Evolutionary conservation across 2,329 filamentous ascomycete genomes (phyloP).

Genomic region (Emergomyces pasteurianus): DNA sequence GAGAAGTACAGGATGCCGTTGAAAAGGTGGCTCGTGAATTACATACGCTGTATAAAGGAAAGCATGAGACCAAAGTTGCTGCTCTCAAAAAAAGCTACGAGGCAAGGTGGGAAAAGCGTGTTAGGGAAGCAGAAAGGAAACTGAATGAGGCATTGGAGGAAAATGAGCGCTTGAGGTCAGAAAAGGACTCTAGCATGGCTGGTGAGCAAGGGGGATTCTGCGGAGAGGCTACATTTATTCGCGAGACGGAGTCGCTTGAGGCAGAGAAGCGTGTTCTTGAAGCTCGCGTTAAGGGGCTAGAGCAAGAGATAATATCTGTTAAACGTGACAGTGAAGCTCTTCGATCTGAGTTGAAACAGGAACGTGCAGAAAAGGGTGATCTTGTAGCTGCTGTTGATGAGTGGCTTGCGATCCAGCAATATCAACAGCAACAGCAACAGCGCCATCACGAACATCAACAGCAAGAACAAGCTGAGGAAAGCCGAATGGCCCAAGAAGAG

Average conservation of each 20-base stretch:
- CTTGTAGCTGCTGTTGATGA: slow-evolving; percentile 37
- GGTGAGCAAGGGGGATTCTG: slow-evolving; percentile 36
- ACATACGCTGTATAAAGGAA: slow-evolving; percentile 87
- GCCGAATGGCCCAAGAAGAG: background rate
- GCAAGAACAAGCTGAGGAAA: background rate
- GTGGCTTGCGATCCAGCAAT: slow-evolving; percentile 32
- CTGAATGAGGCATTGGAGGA: slow-evolving; percentile 59
- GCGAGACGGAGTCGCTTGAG: slow-evolving; percentile 49
- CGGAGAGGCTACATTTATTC: slow-evolving; percentile 35
- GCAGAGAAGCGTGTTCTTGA: slow-evolving; percentile 57
- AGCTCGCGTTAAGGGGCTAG: slow-evolving; percentile 62
- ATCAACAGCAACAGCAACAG: slow-evolving; percentile 7
- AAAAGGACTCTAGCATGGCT: slow-evolving; percentile 54
- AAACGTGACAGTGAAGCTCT: slow-evolving; percentile 56
- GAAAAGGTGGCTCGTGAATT: slow-evolving; percentile 91
- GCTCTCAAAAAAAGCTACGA: slow-evolving; percentile 77
- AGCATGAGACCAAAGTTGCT: slow-evolving; percentile 91
- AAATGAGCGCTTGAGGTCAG: slow-evolving; percentile 59
- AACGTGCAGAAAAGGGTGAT: slow-evolving; percentile 39
- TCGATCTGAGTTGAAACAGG: slow-evolving; percentile 44
- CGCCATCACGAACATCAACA: slow-evolving; percentile 5
- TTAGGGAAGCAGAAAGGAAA: slow-evolving; percentile 62
- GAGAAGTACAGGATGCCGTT: slow-evolving; percentile 71
- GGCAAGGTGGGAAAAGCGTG: slow-evolving; percentile 76
- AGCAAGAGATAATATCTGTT: slow-evolving; percentile 58